A percentile compares a stretch with the other conserved stretches of the same genome.
Conservation (phyloP, 768 basidiomycete species). For the Hericium coralloides region DNA sequence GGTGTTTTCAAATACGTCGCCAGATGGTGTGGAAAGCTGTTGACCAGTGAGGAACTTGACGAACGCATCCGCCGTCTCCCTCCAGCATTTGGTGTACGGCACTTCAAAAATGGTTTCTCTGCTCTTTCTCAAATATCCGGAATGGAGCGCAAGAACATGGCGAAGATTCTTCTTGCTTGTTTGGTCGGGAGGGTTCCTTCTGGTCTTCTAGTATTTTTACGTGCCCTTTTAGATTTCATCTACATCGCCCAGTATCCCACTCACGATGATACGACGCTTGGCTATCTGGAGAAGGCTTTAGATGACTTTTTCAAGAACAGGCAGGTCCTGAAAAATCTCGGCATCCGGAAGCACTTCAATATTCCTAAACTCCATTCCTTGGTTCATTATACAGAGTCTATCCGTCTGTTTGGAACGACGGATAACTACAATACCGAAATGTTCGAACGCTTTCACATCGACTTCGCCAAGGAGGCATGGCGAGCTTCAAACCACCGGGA, state of each 20-base stretch:
- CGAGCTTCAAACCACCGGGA: conserved; percentile 17
- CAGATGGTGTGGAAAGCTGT: neutral
- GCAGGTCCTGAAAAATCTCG: conserved; percentile 8
- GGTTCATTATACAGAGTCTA: conserved; percentile 13
- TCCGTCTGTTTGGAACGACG: conserved; percentile 12
- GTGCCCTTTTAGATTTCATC: conserved; percentile 18
- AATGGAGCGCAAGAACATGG: neutral
- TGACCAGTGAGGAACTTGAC: neutral
- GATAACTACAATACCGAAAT: conserved; percentile 23
- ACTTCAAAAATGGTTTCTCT: neutral
- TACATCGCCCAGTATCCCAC: conserved; percentile 16
- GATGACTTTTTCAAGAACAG: conserved; percentile 12
- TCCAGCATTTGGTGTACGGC: neutral
- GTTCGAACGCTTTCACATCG: conserved; percentile 20
- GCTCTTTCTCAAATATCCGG: neutral
- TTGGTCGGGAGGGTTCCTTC: neutral
- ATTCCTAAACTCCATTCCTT: conserved; percentile 22
- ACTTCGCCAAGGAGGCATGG: conserved; percentile 20
- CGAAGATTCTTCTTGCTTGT: neutral
- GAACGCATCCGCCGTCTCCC: neutral
- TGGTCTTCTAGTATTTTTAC: conserved; percentile 2
- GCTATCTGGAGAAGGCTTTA: conserved; percentile 1
- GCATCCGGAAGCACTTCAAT: conserved; percentile 15
- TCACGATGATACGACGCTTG: conserved; percentile 9
- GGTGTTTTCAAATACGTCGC: conserved; percentile 9